Evolutionary conservation across 2,329 filamentous ascomycete species (phyloP).

Genomic region (Atkinsonella texensis): DNA sequence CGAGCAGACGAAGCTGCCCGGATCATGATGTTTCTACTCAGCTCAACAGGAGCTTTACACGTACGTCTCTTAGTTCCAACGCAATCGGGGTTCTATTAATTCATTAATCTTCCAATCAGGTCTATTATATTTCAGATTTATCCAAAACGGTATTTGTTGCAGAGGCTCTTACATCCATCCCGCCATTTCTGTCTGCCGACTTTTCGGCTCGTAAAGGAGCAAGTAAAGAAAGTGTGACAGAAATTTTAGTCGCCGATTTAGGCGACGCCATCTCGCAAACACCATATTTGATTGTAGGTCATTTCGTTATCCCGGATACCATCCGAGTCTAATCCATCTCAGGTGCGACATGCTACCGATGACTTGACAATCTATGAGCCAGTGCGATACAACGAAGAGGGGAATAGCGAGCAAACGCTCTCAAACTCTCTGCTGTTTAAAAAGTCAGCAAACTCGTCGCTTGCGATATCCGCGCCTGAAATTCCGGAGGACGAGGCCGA

Average conservation of each 20-base stretch:
- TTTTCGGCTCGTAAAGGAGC: slow-evolving; percentile 57
- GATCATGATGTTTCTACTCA: slow-evolving; percentile 66
- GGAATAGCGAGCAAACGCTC: slow-evolving; percentile 27
- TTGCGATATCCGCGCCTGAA: slow-evolving; percentile 46
- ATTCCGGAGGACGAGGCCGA: slow-evolving; percentile 38
- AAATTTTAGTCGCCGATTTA: slow-evolving; percentile 74
- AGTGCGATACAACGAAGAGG: slow-evolving; percentile 36
- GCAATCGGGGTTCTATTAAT: too few relatives aligned
- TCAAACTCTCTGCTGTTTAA: slow-evolving; percentile 56
- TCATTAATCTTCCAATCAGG: slow-evolving; percentile 27
- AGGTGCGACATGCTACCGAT: slow-evolving; percentile 64
- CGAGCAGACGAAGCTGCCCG: slow-evolving; percentile 30
- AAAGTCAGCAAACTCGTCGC: slow-evolving; percentile 57
- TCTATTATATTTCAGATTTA: slow-evolving; percentile 67
- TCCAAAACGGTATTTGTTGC: slow-evolving; percentile 59
- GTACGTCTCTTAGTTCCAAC: slow-evolving; percentile 34
- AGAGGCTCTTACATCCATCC: slow-evolving; percentile 66
- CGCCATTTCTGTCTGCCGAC: slow-evolving; percentile 61
- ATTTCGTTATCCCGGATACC: neutral
- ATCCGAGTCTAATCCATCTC: neutral
- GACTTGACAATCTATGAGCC: slow-evolving; percentile 85
- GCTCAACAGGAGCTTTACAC: slow-evolving; percentile 58
- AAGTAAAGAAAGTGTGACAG: slow-evolving; percentile 60
- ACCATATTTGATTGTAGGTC: slow-evolving; percentile 69
- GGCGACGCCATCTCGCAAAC: slow-evolving; percentile 59